Evolutionary conservation across 2,329 filamentous ascomycete genomes (phyloP), one percentile per base, ranked within the genome.

Genomic region (Cytospora leucostoma): DNA sequence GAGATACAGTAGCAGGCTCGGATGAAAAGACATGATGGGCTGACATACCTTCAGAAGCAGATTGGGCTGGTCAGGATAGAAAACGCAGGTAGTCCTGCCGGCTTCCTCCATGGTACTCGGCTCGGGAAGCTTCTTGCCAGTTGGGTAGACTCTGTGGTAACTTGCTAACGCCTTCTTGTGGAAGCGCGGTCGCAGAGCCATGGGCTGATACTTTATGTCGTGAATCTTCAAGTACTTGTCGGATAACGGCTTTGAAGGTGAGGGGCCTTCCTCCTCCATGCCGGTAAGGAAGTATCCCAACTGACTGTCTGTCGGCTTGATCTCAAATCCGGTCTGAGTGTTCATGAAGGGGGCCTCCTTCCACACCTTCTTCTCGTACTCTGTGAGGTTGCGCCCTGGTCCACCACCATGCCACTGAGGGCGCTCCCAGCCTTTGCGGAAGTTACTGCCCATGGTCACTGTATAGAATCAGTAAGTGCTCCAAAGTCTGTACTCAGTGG

Each of bases 11-110:
- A 35, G 38, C 12, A 13, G 37, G 12, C 37, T 38, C 37, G 37
- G 8, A 15, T 15, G 38, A 7, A n/a, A 7, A 44, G 2, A 8
- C n/a, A 47, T 21, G 4, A 8, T 32, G n/a, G n/a, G 5, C n/a
- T 4, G 40, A 53, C 57, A 52, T 59, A 59, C 57, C 27, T 37
- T 49, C 34, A 59, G 50, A n/a, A 59, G 37, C 7, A 59, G 50
- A 47, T 59, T 19, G 19, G 32, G 35, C 49, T 59, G 57, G 49
- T 53, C 47, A 17, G 57, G 57, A n/a, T 59, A 59, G 49, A 37
- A 59, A 6, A 52, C 33, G 13, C 19, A 38, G 33, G 49, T 37
- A 10, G 17, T 38, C 49, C 44, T 34, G 19, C 13, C 57, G 11
- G 44, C 44, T 21, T 47, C 44, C 44, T 47, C 44, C 44, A 47